Percentiles rank a stretch among this genome's conserved stretches.
phyloP scores from a whole-genome alignment of 2,329 filamentous ascomycete species.

The Pseudopyrenochaeta lycopersici region DNA sequence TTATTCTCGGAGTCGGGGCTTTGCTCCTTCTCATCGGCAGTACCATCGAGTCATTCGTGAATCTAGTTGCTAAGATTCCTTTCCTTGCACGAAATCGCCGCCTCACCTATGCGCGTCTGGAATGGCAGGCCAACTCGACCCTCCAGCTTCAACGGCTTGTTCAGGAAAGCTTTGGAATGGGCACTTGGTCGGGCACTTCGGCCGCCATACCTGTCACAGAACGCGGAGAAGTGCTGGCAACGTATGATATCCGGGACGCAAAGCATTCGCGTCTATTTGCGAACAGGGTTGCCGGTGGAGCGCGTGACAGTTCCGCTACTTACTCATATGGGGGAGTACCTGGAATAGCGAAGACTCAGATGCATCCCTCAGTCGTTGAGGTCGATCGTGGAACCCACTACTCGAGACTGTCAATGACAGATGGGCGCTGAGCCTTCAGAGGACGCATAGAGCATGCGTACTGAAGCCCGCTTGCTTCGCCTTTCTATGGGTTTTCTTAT shows the following conservation, averaged over 20 bases:
- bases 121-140: slow-evolving; percentile 29
- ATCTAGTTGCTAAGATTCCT: neutral
- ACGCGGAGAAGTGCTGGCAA: slow-evolving; percentile 2
- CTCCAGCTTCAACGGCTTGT: slow-evolving; percentile 29
- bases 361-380: neutral
- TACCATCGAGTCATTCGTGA: neutral
- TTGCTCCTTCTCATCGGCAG: neutral
- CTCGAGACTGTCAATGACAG: neutral
- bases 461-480: neutral
- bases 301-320: neutral
- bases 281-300: neutral
- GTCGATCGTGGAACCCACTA: neutral
- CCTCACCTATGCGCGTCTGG: slow-evolving; percentile 14
- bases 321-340: neutral
- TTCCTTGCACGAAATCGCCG: neutral
- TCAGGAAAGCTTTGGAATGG: slow-evolving; percentile 17
- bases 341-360: neutral
- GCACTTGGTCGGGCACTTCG: slow-evolving; percentile 14
- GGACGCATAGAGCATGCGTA: neutral
- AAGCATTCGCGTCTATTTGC: neutral
- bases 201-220: slow-evolving; percentile 10
- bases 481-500: neutral
- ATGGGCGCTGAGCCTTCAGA: neutral
- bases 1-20: neutral
- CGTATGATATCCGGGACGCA: neutral